A percentile compares a stretch with the other conserved stretches of the same genome.
These are phyloP conservation scores for Spiraea crenata DNA, from an alignment of 331 rosid species.

Conservation along the genomic window DNA sequence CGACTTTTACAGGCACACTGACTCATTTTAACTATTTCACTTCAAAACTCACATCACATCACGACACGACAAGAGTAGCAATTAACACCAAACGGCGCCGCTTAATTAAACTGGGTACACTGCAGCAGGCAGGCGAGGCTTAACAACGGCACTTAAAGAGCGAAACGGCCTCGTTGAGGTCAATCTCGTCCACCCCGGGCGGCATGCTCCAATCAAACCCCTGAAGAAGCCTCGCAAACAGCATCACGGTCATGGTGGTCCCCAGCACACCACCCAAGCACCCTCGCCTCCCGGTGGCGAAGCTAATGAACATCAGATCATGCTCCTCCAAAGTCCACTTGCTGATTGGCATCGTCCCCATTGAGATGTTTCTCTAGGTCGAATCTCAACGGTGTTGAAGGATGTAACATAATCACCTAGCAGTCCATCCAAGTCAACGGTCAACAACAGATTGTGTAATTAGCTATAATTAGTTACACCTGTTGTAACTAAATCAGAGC, in stretches of 20 bases:
- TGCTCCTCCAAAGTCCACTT: slow-evolving; percentile 21
- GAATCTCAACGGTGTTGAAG: slow-evolving; percentile 20
- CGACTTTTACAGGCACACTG: too few species aligned
- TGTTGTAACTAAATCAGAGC: too few species aligned
- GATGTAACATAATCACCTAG: too few species aligned
- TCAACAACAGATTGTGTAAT: too few species aligned
- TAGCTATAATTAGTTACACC: too few species aligned
- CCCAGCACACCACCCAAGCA: slow-evolving; percentile 35
- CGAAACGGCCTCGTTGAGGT: slow-evolving; percentile 7
- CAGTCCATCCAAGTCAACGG: too few species aligned
- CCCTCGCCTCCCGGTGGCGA: slow-evolving; percentile 31
- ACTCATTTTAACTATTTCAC: too few species aligned
- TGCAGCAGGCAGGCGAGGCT: background rate
- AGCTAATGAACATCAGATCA: slow-evolving; percentile 30
- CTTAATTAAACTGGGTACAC: background rate
- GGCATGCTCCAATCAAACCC: slow-evolving; percentile 41
- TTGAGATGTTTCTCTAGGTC: slow-evolving; percentile 30
- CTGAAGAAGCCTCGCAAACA: slow-evolving; percentile 41
- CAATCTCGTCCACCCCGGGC: slow-evolving; percentile 3
- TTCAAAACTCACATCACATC: too few species aligned
- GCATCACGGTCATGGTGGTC: slow-evolving; percentile 31
- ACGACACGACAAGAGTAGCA: too few species aligned
- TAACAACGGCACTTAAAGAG: background rate
- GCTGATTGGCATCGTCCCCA: background rate
- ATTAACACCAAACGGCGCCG: too few species aligned